Evolutionary conservation across 352 stramenopile genomes (phyloP), one percentile per base, ranked within the genome.

Genomic region (Pythium aphanidermatum): DNA sequence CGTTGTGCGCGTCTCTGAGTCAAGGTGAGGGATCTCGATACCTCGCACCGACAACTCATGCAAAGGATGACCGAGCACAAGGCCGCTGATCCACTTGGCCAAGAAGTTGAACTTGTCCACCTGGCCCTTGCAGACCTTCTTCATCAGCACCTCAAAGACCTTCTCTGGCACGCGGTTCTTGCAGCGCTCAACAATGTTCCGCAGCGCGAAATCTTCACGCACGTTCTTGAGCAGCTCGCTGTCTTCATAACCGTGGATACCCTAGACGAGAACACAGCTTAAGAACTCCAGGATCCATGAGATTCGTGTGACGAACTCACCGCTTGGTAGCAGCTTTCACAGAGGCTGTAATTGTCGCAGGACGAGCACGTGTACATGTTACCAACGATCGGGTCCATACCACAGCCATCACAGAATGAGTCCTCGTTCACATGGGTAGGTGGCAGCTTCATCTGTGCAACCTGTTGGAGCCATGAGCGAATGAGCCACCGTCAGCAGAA

Each of bases 61-160:
- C 9, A 90, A 66, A 14, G 79, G 73, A 24, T 86, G 64, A 25
- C 63, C 74, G 3, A 89, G 60, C 49, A 94, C 83, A 23, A 94
- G 75, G 13, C 60, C 59, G 48, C 72, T 84, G 59, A 94, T 92
- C 83, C 83, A 94, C 23, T 74, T 90, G 40, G 80, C 78, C 24
- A 92, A 51, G 45, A 91, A 92, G 51, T 94, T 91, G 42, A 94
- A 94, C 63, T 92, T 92, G 63, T 94, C 80, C 19, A 92, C 68
- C 49, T 91, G 80, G 24, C 83, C 80, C 26, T 68, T 74, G 47
- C 83, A 94, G 26, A 92, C 83, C 30, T 83, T 86, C 59, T 87
- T 85, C 45, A 92, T 72, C 29, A 92, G 64, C 36, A 90, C 62
- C 24, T 74, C 71, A 54, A 91, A 94, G 21, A 91, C 80, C 39